Conservation (phyloP, 345 rosid genomes). For the Noccaea caerulescens region DNA sequence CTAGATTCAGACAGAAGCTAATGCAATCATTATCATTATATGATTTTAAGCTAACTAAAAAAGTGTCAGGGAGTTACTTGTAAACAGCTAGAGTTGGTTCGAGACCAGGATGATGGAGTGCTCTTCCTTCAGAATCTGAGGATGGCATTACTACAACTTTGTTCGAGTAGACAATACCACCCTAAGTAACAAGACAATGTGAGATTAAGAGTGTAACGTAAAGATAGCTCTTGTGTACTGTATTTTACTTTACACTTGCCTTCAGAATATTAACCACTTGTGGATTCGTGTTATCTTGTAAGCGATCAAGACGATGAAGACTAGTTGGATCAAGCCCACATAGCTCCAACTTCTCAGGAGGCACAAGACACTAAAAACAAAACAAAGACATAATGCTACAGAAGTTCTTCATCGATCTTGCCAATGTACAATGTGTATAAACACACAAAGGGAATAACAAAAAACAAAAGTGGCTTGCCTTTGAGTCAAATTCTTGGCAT, state of each 20-base stretch:
- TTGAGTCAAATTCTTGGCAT: slow-evolving; percentile 68
- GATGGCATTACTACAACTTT: slow-evolving; percentile 65
- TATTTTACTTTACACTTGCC: slow-evolving; percentile 46
- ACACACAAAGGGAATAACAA: slow-evolving; percentile 16
- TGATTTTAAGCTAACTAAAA: background rate
- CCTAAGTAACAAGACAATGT: slow-evolving; percentile 47
- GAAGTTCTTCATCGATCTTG: slow-evolving; percentile 16
- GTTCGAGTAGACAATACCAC: slow-evolving; percentile 82
- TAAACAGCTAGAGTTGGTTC: slow-evolving; percentile 63
- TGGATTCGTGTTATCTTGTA: slow-evolving; percentile 68
- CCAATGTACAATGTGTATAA: background rate
- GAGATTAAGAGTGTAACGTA: slow-evolving; percentile 2
- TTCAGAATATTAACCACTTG: slow-evolving; percentile 67
- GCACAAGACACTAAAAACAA: slow-evolving; percentile 63
- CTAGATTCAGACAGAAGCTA: slow-evolving; percentile 41
- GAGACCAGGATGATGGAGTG: slow-evolving; percentile 54
- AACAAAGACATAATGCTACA: slow-evolving; percentile 21
- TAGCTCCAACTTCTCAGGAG: slow-evolving; percentile 73
- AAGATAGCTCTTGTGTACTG: background rate
- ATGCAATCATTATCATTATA: too few relatives aligned
- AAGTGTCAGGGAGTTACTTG: slow-evolving; percentile 50
- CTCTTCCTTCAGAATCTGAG: slow-evolving; percentile 55
- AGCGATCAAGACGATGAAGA: slow-evolving; percentile 82
- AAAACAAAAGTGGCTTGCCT: slow-evolving; percentile 49
- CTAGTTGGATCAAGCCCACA: slow-evolving; percentile 81